A percentile compares a stretch with the other conserved stretches of the same genome.
phyloP scores from a whole-genome alignment of 345 rosid species.

The Populus davidiana region DNA sequence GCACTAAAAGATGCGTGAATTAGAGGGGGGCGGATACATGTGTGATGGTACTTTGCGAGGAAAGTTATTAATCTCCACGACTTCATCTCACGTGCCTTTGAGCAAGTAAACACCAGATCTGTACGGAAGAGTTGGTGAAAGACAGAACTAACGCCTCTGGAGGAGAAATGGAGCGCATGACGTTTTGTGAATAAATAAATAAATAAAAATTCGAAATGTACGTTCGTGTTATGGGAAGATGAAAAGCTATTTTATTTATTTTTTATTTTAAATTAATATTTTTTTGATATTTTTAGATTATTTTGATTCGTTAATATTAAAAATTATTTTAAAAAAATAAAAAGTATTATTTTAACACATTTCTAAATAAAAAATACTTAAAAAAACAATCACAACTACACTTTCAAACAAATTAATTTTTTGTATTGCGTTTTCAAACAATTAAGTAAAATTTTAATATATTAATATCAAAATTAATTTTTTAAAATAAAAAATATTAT shows the following conservation, averaged over 20 bases:
- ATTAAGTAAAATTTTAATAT: too few relatives aligned
- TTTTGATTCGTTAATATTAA: fast-evolving
- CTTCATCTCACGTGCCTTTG: background rate
- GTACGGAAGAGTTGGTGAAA: background rate
- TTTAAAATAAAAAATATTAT: too few relatives aligned
- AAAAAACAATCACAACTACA: too few relatives aligned
- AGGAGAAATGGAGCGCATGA: background rate
- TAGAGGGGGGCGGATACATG: background rate
- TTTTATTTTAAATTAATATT: too few relatives aligned
- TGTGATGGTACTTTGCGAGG: background rate
- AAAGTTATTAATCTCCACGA: background rate
- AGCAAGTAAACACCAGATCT: background rate
- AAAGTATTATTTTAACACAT: too few relatives aligned
- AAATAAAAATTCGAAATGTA: background rate
- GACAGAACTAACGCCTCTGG: background rate
- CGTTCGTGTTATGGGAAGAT: background rate
- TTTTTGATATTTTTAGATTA: too few relatives aligned
- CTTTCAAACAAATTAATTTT: too few relatives aligned
- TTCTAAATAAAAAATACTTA: too few relatives aligned
- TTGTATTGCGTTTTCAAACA: too few relatives aligned
- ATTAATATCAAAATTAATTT: too few relatives aligned
- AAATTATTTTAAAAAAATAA: too few relatives aligned
- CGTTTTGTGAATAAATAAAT: background rate
- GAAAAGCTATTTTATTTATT: background rate
- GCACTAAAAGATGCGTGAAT: background rate